Conservation (phyloP, 306 rosid species). For the Medicago ruthenica region DNA sequence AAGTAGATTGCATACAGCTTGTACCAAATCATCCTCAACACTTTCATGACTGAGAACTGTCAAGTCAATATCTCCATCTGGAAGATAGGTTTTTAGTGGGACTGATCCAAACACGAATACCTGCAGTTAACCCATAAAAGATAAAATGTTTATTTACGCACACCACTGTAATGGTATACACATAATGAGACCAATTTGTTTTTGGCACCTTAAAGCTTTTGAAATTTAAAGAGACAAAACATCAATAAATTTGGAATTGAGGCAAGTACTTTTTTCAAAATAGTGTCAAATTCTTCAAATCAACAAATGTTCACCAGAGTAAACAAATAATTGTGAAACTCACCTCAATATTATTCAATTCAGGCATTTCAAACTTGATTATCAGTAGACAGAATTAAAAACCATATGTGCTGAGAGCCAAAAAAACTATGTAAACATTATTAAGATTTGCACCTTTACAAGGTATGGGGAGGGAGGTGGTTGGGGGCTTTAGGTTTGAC, state of each 20-base stretch:
- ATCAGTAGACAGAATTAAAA: not conserved
- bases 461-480: not conserved
- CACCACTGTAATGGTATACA: slow-evolving; percentile 21
- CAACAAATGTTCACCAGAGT: slow-evolving; percentile 1
- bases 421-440: slow-evolving; percentile 22
- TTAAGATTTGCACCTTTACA: not conserved
- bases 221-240: slow-evolving; percentile 4
- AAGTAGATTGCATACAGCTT: slow-evolving; percentile 51
- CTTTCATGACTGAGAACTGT: slow-evolving; percentile 56
- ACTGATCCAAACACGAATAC: slow-evolving; percentile 74
- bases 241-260: slow-evolving; percentile 20
- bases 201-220: slow-evolving; percentile 20
- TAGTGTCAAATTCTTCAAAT: slow-evolving; percentile 14
- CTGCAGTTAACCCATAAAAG: slow-evolving; percentile 50
- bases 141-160: slow-evolving; percentile 20
- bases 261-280: slow-evolving; percentile 4
- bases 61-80: slow-evolving; percentile 84
- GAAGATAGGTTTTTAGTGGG: slow-evolving; percentile 77
- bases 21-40: slow-evolving; percentile 57
- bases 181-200: slow-evolving; percentile 16
- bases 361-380: slow-evolving; percentile 24
- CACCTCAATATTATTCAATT: slow-evolving; percentile 12
- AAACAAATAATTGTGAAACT: slow-evolving; percentile 16
- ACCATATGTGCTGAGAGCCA: not conserved
- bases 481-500: not conserved